These are phyloP conservation scores for Glutinoglossum americanum DNA, from an alignment of 495 filamentous ascomycete species.

Conservation along the genomic window DNA sequence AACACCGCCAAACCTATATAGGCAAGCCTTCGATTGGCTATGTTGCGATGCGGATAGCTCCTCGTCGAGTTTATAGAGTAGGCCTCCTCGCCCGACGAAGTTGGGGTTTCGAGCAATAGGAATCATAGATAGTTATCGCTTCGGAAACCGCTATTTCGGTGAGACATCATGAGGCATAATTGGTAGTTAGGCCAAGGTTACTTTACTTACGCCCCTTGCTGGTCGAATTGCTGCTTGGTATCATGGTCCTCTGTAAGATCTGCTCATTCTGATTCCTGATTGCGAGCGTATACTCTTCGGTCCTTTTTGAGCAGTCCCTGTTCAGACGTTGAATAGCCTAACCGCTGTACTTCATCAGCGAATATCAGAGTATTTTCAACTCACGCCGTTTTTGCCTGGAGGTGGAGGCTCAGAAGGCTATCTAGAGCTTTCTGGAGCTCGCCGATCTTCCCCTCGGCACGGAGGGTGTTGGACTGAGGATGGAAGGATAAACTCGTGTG, in stretches of 20 bases:
- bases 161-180: neutral
- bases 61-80: slow-evolving; percentile 15
- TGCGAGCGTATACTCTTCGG: neutral
- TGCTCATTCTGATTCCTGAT: neutral
- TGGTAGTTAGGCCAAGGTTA: neutral
- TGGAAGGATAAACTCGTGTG: no score
- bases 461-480: no score
- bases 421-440: neutral
- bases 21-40: slow-evolving; percentile 8
- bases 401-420: neutral
- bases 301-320: neutral
- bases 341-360: no score
- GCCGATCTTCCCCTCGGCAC: neutral
- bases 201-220: neutral
- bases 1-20: slow-evolving; percentile 25
- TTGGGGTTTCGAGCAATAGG: slow-evolving; percentile 15
- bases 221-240: neutral
- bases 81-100: slow-evolving; percentile 21
- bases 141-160: neutral
- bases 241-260: neutral
- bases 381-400: neutral
- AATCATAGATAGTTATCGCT: neutral
- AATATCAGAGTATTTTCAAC: neutral
- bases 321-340: neutral
- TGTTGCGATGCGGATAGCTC: slow-evolving; percentile 10